Evolutionary conservation across 208 protist genomes (phyloP), one percentile per base, ranked within the genome.

Genomic region (Crithidia sp.): DNA sequence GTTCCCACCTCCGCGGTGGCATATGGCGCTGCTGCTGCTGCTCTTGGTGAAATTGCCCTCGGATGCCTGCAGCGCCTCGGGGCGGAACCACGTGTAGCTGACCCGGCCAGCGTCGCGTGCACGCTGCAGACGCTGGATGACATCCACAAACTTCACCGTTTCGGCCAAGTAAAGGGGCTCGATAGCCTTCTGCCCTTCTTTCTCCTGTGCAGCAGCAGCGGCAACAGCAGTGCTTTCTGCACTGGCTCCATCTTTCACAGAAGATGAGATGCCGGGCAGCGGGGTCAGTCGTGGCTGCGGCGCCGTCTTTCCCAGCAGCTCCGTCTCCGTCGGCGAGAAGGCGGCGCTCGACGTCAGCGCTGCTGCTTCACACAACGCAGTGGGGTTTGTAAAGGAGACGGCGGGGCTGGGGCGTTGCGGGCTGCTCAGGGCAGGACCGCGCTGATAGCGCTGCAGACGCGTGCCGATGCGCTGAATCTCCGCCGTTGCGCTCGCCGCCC

Each of bases 71-170:
- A 61, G 2, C 0, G 39, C 47, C n/a, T 40, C 55, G 4, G 45
- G 17, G n/a, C 67, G 74, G 19, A 79, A 79, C 74, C 74, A 79
- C 40, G 62, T 63, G 74, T 65, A 74, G 53, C 61, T 45, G 3
- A 41, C 43, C 16, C 58, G 74, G 39, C 19, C 67, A 16, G 67
- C 49, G 2, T 58, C 39, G 2, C 74, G 66, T 0, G 28, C 61
- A 6, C 58, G 45, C 9, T 79, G 67, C 10, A 79, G 59, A 43
- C 66, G 60, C 37, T 59, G 74, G 47, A 79, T 74, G 17, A 58
- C 28, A 5, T 65, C 16, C 44, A 79, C 61, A 58, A 74, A 79
- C 56, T 74, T 74, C 43, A 65, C 19, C 7, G 74, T 71, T 37
- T 79, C 74, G 8, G 37, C 37, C 44, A 69, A 67, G n/a, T 62